Evolutionary conservation across 768 basidiomycete species (phyloP).

Genomic region (Calocybe gangraenosa): DNA sequence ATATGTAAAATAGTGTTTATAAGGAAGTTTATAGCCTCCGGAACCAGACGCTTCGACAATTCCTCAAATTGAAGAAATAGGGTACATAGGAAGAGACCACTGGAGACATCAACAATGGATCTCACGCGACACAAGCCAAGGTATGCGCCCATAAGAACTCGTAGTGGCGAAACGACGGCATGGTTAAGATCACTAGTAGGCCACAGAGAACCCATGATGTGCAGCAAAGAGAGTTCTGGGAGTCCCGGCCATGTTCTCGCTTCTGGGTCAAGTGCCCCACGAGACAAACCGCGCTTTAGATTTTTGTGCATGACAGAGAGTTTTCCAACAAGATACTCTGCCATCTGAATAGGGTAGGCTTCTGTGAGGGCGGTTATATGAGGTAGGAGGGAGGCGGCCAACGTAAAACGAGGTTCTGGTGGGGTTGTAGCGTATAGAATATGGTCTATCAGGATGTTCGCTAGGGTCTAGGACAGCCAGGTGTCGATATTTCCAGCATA

Average conservation of each 20-base stretch:
- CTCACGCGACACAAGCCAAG: constrained; percentile 82
- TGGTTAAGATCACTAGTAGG: constrained; percentile 94
- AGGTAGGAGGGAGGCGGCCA: constrained; percentile 65
- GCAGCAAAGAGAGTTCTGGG: constrained; percentile 76
- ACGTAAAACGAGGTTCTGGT: constrained; percentile 52
- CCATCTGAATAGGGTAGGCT: constrained; percentile 76
- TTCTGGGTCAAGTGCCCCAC: constrained; percentile 52
- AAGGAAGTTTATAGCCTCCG: constrained; percentile 85
- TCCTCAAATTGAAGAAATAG: constrained; percentile 82
- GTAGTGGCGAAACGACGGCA: constrained; percentile 79
- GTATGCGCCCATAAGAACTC: constrained; percentile 88
- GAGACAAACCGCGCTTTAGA: constrained; percentile 74
- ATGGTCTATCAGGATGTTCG: constrained; percentile 82
- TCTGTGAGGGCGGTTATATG: constrained; percentile 78
- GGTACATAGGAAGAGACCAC: constrained; percentile 87
- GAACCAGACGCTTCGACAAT: constrained; percentile 81
- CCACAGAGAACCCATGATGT: constrained; percentile 81
- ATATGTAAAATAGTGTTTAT: constrained; percentile 69
- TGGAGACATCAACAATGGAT: constrained; percentile 67
- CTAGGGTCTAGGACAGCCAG: constrained; percentile 49
- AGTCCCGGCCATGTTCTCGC: constrained; percentile 88
- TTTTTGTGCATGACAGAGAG: constrained; percentile 92
- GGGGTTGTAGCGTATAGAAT: constrained; percentile 70
- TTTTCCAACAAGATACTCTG: constrained; percentile 77
- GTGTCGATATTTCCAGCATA: neutral